A percentile compares a stretch with the other conserved stretches of the same genome.
Conservation (phyloP, 169 alveolate genomes). For the Fabrea salina region DNA sequence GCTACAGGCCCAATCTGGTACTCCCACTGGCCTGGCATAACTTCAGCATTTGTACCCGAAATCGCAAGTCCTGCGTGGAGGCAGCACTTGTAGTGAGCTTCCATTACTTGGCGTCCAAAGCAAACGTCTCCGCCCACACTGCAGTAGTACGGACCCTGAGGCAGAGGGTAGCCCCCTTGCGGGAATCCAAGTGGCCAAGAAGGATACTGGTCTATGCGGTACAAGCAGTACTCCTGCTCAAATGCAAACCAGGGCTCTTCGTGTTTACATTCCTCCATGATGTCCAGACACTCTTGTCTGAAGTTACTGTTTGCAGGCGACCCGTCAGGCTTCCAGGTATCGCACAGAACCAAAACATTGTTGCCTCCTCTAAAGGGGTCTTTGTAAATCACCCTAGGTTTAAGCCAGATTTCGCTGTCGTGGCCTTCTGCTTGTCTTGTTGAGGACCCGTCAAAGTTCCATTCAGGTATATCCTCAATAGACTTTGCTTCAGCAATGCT, state of each 20-base stretch:
- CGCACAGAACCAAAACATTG: slow-evolving; percentile 53
- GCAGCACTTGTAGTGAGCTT: slow-evolving; percentile 61
- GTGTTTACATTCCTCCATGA: slow-evolving; percentile 45
- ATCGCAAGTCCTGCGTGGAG: slow-evolving; percentile 53
- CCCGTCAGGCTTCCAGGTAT: slow-evolving; percentile 45
- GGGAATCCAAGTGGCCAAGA: slow-evolving; percentile 77
- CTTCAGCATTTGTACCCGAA: slow-evolving; percentile 66
- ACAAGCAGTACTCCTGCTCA: slow-evolving; percentile 62
- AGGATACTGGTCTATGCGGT: slow-evolving; percentile 43
- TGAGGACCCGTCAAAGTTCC: slow-evolving; percentile 75
- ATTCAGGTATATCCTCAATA: slow-evolving; percentile 50
- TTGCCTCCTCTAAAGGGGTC: slow-evolving; percentile 71
- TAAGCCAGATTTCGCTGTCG: slow-evolving; percentile 58
- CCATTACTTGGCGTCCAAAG: slow-evolving; percentile 69
- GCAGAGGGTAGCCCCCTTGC: slow-evolving; percentile 63
- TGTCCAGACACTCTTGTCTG: slow-evolving; percentile 39
- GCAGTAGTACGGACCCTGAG: slow-evolving; percentile 71
- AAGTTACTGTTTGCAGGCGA: slow-evolving; percentile 63
- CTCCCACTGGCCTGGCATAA: slow-evolving; percentile 75
- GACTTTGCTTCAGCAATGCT: slow-evolving; percentile 1
- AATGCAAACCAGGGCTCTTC: slow-evolving; percentile 71
- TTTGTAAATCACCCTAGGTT: slow-evolving; percentile 49
- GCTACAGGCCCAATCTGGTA: slow-evolving; percentile 58
- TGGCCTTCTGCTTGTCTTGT: slow-evolving; percentile 55
- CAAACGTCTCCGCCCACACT: slow-evolving; percentile 58